Evolutionary conservation across 257 asterid species (phyloP).

Genomic region (Capsicum rhomboideum): DNA sequence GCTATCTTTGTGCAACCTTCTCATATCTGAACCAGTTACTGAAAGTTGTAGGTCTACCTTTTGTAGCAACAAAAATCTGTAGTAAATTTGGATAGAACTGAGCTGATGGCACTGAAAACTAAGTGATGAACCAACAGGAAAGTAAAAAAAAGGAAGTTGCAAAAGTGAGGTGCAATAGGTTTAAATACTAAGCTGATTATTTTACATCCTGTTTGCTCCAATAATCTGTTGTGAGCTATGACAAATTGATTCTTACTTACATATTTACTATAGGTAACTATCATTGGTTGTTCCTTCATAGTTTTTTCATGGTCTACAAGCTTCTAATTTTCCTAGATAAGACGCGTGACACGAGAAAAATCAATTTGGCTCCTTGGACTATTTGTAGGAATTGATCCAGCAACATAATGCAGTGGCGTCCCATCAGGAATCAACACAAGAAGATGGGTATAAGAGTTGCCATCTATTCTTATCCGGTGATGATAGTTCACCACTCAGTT

Average conservation of each 20-base stretch:
- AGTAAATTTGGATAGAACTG: too few species aligned
- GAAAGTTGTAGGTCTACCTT: not conserved
- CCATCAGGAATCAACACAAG: slow-evolving; percentile 8
- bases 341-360: not conserved
- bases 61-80: not conserved
- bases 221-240: not conserved
- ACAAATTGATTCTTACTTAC: not conserved
- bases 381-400: slow-evolving; percentile 33
- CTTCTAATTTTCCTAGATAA: not conserved
- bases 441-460: slow-evolving; percentile 38
- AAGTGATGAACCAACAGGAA: not conserved
- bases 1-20: not conserved
- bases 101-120: not conserved
- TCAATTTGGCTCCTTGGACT: slow-evolving; percentile 5
- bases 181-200: not conserved
- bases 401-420: slow-evolving; percentile 2
- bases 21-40: not conserved
- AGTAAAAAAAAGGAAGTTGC: not conserved
- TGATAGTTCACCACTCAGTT: slow-evolving; percentile 39
- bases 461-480: slow-evolving; percentile 47
- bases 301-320: not conserved
- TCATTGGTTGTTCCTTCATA: not conserved
- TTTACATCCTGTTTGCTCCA: not conserved
- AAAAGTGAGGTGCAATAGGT: not conserved
- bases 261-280: not conserved